Percentiles rank a stretch among this genome's conserved stretches.
phyloP scores from a whole-genome alignment of 495 filamentous ascomycete species.

The Apiosordaria backusii region DNA sequence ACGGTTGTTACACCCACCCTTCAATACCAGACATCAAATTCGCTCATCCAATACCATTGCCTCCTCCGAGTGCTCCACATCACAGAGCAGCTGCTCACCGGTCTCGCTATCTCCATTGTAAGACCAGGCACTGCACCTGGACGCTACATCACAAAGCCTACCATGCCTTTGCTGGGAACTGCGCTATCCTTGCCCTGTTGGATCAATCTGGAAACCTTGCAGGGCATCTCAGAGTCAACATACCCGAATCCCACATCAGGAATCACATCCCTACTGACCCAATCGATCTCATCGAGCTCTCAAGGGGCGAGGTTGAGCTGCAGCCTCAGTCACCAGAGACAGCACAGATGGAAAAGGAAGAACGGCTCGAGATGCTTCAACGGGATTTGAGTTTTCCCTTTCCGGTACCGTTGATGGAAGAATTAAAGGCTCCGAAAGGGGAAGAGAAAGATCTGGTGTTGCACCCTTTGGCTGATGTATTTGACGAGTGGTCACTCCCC shows the following conservation, averaged over 20 bases:
- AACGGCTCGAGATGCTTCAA: background rate
- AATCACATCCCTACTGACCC: background rate
- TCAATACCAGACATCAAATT: background rate
- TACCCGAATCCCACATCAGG: background rate
- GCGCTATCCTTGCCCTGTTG: constrained; percentile 10
- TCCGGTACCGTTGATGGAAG: background rate
- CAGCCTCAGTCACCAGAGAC: background rate
- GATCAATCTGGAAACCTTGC: background rate
- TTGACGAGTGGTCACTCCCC: constrained; percentile 20
- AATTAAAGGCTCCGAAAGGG: background rate
- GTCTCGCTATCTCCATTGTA: constrained; percentile 18
- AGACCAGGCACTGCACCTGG: constrained; percentile 2
- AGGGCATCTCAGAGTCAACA: constrained; percentile 18
- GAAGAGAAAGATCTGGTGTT: background rate
- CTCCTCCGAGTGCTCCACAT: background rate
- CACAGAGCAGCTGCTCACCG: background rate
- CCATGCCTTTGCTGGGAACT: constrained; percentile 9
- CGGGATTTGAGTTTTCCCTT: background rate
- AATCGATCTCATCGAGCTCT: constrained; percentile 19
- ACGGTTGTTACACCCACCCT: background rate
- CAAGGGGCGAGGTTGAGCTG: constrained; percentile 8
- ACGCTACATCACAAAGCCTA: constrained; percentile 1
- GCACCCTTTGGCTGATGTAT: constrained; percentile 19
- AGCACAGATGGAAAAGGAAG: background rate
- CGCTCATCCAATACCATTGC: constrained; percentile 14